These are phyloP conservation scores for Simplicillium aogashimaense DNA, from an alignment of 2,329 filamentous ascomycete genomes.

Conservation along the genomic window DNA sequence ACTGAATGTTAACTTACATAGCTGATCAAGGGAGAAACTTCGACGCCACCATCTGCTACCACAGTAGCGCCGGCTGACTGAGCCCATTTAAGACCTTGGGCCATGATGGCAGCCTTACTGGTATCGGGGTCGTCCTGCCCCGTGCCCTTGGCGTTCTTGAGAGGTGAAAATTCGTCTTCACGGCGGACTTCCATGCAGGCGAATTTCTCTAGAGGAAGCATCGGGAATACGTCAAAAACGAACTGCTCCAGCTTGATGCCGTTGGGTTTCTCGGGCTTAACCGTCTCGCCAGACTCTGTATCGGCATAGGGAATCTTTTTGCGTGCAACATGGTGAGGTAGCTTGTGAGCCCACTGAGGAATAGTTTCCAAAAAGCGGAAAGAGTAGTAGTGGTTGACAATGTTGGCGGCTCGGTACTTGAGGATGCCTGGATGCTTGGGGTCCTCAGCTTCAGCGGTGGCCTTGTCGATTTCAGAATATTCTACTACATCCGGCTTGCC, in stretches of 20 bases:
- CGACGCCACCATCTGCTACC: conserved; percentile 62
- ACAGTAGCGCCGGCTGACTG: conserved; percentile 69
- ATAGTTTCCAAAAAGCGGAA: conserved; percentile 87
- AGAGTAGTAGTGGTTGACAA: conserved; percentile 99
- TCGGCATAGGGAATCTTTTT: conserved; percentile 96
- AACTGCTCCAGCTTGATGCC: conserved; percentile 99
- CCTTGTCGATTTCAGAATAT: conserved; percentile 91
- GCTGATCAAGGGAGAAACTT: conserved; percentile 87
- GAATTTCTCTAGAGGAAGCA: conserved; percentile 78
- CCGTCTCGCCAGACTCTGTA: conserved; percentile 61
- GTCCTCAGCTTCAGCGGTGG: conserved; percentile 83
- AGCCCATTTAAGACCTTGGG: conserved; percentile 80
- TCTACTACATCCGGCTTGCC: conserved; percentile 95
- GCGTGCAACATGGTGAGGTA: conserved; percentile 90
- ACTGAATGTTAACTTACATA: conserved; percentile 62
- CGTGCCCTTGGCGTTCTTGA: conserved; percentile 82
- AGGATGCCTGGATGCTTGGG: conserved; percentile 69
- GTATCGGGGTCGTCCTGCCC: conserved; percentile 93
- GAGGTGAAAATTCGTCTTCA: conserved; percentile 94
- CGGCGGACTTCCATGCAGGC: conserved; percentile 92
- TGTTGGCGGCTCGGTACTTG: conserved; percentile 96
- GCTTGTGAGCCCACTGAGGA: conserved; percentile 71
- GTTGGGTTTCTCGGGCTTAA: conserved; percentile 92
- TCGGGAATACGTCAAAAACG: conserved; percentile 95
- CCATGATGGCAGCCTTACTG: conserved; percentile 81